These are phyloP conservation scores for Niebla homalea DNA, from an alignment of 495 filamentous ascomycete genomes.

Conservation along the genomic window DNA sequence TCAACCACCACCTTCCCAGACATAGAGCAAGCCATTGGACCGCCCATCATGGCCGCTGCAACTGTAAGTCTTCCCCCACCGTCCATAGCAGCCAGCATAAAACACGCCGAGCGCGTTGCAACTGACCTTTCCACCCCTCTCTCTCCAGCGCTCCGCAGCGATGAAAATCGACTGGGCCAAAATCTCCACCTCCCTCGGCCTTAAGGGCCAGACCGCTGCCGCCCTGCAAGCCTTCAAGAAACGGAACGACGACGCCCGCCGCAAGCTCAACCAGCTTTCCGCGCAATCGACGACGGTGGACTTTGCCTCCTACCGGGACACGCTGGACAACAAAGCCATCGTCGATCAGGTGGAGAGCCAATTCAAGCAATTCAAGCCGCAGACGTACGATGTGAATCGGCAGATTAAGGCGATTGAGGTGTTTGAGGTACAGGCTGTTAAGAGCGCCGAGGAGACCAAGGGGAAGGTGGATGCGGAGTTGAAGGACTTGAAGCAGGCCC, in stretches of 20 bases:
- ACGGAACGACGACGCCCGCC: constrained; percentile 97
- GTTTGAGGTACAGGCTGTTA: constrained; percentile 91
- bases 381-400: constrained; percentile 74
- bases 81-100: neutral
- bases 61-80: constrained; percentile 33
- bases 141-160: constrained; percentile 80
- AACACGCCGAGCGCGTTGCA: neutral
- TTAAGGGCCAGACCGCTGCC: constrained; percentile 83
- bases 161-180: constrained; percentile 98
- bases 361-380: constrained; percentile 78
- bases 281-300: constrained; percentile 75
- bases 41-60: constrained; percentile 67
- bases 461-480: constrained; percentile 86
- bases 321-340: constrained; percentile 88
- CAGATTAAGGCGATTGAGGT: constrained; percentile 96
- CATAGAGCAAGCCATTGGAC: constrained; percentile 10
- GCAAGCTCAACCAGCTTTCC: constrained; percentile 66
- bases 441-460: constrained; percentile 95
- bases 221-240: constrained; percentile 95
- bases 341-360: constrained; percentile 94
- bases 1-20: too few species aligned
- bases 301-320: constrained; percentile 80
- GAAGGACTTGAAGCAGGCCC: constrained; percentile 77
- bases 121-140: constrained; percentile 22
- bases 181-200: constrained; percentile 79